Evolutionary conservation across 257 asterid species (phyloP), one percentile per base, ranked within the genome.

Genomic region (Forsythia suspensa): DNA sequence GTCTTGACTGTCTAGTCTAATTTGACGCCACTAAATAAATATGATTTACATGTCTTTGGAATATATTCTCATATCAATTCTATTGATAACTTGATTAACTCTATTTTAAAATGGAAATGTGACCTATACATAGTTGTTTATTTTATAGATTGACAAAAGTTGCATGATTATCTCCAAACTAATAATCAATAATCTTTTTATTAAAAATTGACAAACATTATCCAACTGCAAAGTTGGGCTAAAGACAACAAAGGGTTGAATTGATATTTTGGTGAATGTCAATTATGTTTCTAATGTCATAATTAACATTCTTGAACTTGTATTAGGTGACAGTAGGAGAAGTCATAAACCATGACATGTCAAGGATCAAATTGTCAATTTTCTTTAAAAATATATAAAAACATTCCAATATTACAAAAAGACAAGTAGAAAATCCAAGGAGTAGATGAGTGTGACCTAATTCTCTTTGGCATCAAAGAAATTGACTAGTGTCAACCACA

Each of bases 301-400:
- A 39, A 84, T 68, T 79, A 76, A 24, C 4, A 84, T 76, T 79
- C 82, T 40, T 75, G 52, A 73, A 81, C 85, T 36, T 42, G 46
- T 69, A 42, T 29, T 41, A 59, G 82, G 81, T 24, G 20, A 40
- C 21, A 59, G 76, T 80, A 61, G 82, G 85, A 72, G 44, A 34
- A 81, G 85, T 76, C 86, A 76, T 65, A 86, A 67, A 80, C 78
- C 61, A 70, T 83, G 89, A 86, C 86, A 59, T 40, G 46, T 36
- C 18, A 4, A 83, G 81, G 79, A 84, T 74, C 81, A 80, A 77
- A 82, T 21, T 0, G 82, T 82, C 82, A 75, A 71, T 84, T 71
- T 80, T 63, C 43, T 70, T 75, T 18, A 6, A 44, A 44, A n/a
- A 40, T 21, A 72, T 44, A 74, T 41, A 24, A 24, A 3, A 84